Conservation (phyloP, 371 early-diverging fungal genomes). For the Haplosporangium sp. region DNA sequence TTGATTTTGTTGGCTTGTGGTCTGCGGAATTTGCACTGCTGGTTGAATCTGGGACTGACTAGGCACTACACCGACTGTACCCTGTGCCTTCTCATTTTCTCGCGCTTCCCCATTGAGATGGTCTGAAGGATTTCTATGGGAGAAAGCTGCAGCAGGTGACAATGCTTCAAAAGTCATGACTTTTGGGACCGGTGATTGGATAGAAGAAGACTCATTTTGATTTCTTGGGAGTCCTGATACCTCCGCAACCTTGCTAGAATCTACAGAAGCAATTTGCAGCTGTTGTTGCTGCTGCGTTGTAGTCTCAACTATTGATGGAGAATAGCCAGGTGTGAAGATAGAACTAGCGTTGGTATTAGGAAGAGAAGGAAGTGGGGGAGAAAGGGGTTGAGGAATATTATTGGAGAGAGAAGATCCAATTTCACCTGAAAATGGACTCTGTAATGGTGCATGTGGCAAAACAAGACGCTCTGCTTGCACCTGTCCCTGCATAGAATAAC, state of each 20-base stretch:
- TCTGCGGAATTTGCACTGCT: slow-evolving; percentile 6
- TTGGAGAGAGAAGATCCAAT: slow-evolving; percentile 34
- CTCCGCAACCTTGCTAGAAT: background rate
- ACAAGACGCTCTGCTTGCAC: background rate
- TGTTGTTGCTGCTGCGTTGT: slow-evolving; percentile 10
- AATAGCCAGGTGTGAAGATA: background rate
- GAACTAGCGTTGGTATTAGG: background rate
- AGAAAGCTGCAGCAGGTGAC: background rate
- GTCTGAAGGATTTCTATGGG: background rate
- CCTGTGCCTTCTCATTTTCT: background rate
- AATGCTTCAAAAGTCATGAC: background rate
- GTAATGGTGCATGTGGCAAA: slow-evolving; percentile 6
- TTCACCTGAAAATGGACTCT: slow-evolving; percentile 25
- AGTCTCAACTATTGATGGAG: background rate
- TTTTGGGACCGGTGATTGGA: background rate
- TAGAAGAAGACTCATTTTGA: background rate
- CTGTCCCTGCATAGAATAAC: background rate
- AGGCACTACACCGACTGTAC: background rate
- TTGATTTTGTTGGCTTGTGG: background rate
- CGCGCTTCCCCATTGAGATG: background rate
- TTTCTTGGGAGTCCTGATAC: background rate
- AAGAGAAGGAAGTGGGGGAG: background rate
- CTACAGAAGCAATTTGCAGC: background rate
- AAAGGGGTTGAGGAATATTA: slow-evolving; percentile 1
- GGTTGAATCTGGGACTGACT: slow-evolving; percentile 1